Conservation (phyloP, 140 eudicot species). For the Senecio squalidus region DNA sequence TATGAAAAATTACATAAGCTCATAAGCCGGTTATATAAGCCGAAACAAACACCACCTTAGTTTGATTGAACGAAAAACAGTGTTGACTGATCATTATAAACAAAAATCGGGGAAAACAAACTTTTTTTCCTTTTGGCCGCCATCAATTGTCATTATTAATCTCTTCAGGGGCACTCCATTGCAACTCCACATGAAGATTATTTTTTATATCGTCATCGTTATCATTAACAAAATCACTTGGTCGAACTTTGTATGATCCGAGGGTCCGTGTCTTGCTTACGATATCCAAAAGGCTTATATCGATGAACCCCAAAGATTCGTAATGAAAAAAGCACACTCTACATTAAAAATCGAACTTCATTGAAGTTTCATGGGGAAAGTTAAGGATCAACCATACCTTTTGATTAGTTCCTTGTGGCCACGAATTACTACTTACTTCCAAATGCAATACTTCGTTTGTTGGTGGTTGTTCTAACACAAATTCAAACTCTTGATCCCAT, state of each 20-base stretch:
- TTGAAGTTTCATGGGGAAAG: not conserved
- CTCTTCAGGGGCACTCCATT: too few species aligned
- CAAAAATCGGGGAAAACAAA: too few species aligned
- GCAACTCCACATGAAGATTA: too few species aligned
- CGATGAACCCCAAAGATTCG: not conserved
- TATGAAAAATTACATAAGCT: too few species aligned
- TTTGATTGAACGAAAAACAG: too few species aligned
- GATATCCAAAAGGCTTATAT: not conserved
- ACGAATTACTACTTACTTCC: not conserved
- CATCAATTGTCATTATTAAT: too few species aligned
- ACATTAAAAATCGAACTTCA: not conserved
- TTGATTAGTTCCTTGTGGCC: not conserved
- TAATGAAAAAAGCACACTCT: not conserved
- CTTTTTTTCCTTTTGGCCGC: too few species aligned
- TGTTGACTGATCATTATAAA: too few species aligned
- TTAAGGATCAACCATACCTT: not conserved
- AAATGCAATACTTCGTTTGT: not conserved
- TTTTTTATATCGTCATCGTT: not conserved
- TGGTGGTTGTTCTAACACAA: not conserved
- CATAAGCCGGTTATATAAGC: too few species aligned
- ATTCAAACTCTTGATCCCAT: not conserved
- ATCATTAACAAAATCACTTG: not conserved
- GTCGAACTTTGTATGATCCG: not conserved
- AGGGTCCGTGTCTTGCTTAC: not conserved
- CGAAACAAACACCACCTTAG: too few species aligned